Conservation (phyloP, 352 stramenopile species). For the Pythium apleroticum region DNA sequence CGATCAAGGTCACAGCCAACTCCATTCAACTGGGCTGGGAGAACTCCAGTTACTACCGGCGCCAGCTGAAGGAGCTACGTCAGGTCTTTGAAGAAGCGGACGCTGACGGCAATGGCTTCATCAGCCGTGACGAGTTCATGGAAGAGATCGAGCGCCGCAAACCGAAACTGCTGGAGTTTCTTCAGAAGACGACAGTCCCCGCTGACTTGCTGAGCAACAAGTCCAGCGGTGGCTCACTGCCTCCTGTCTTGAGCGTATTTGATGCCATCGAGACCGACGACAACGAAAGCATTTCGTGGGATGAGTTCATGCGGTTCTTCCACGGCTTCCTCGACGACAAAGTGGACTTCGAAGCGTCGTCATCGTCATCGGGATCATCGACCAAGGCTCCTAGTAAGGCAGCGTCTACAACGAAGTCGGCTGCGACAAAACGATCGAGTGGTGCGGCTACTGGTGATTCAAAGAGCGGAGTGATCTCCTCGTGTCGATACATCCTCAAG, state of each 20-base stretch:
- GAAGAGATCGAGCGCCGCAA: slow-evolving; percentile 81
- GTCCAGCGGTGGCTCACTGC: neutral
- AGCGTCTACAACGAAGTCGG: neutral
- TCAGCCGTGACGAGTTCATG: slow-evolving; percentile 86
- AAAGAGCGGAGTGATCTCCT: slow-evolving; percentile 5
- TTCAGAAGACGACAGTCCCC: slow-evolving; percentile 55
- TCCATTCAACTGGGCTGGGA: slow-evolving; percentile 82
- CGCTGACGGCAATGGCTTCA: slow-evolving; percentile 62
- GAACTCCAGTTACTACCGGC: slow-evolving; percentile 60
- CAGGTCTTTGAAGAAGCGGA: slow-evolving; percentile 84
- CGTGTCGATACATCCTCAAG: slow-evolving; percentile 82
- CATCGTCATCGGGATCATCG: neutral
- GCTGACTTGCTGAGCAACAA: neutral
- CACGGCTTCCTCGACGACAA: slow-evolving; percentile 53
- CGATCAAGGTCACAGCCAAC: slow-evolving; percentile 59
- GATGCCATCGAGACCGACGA: slow-evolving; percentile 90
- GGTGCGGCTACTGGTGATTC: neutral
- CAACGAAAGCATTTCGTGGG: slow-evolving; percentile 86
- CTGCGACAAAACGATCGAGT: neutral
- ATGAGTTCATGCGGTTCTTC: slow-evolving; percentile 83
- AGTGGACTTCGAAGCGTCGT: slow-evolving; percentile 24
- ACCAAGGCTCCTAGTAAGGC: slow-evolving; percentile 2
- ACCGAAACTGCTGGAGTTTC: slow-evolving; percentile 67
- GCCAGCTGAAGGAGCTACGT: slow-evolving; percentile 70
- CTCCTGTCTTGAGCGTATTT: slow-evolving; percentile 70